A percentile compares a stretch with the other conserved stretches of the same genome.
Evolutionary conservation across 768 basidiomycete species (phyloP).

Genomic region (Russula earlei): DNA sequence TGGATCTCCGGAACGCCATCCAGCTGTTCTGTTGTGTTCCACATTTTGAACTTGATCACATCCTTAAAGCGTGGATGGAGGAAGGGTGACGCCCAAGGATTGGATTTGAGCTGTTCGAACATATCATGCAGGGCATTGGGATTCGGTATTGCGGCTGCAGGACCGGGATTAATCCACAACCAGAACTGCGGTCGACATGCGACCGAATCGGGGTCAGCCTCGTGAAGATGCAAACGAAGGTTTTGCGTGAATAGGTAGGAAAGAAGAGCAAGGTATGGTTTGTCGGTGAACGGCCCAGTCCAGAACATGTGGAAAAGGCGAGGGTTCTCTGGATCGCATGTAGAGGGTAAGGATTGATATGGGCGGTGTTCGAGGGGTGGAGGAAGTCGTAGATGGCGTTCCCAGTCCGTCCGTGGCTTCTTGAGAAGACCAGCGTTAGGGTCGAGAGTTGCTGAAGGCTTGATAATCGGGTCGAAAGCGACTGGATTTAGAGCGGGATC

Average conservation of each 20-base stretch:
- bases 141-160: constrained; percentile 83
- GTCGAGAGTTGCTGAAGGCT: constrained; percentile 29
- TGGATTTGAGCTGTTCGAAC: constrained; percentile 70
- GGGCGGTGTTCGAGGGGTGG: constrained; percentile 45
- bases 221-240: constrained; percentile 62
- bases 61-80: constrained; percentile 87
- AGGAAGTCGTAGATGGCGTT: constrained; percentile 42
- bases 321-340: constrained; percentile 80
- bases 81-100: constrained; percentile 94
- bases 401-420: constrained; percentile 55
- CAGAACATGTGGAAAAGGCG: constrained; percentile 98
- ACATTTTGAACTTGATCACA: constrained; percentile 89
- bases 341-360: constrained; percentile 43
- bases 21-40: constrained; percentile 97
- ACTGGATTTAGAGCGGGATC: constrained; percentile 26
- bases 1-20: constrained; percentile 85
- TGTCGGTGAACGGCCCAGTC: constrained; percentile 98
- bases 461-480: constrained; percentile 21
- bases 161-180: constrained; percentile 99
- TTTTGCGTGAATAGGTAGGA: constrained; percentile 97
- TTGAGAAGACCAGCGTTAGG: constrained; percentile 47
- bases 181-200: constrained; percentile 89
- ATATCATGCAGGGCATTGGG: constrained; percentile 73
- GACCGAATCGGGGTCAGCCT: constrained; percentile 36
- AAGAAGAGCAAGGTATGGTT: constrained; percentile 89